Conservation (phyloP, 1,284 basidiomycete species). For the Veloboletus limbatus region DNA sequence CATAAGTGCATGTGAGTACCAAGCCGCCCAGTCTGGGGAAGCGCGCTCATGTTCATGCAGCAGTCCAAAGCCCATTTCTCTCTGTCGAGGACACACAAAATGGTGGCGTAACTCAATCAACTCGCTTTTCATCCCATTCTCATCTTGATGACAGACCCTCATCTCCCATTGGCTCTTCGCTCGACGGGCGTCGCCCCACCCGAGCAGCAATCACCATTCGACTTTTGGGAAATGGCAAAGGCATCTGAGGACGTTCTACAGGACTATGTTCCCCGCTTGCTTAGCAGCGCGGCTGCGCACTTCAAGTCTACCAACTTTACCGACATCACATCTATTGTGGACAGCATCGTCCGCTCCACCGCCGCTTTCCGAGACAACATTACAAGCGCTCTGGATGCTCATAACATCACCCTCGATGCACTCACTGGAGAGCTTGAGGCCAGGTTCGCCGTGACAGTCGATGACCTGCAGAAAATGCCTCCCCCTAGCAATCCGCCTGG, state of each 20-base stretch:
- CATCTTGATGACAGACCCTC: slow-evolving; percentile 1
- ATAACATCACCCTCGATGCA: neutral
- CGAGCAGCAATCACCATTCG: neutral
- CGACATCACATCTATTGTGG: slow-evolving; percentile 2
- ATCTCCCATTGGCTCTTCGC: neutral
- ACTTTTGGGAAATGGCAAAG: slow-evolving; percentile 16
- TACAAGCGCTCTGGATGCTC: neutral
- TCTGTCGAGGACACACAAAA: slow-evolving; percentile 4
- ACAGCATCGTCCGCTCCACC: slow-evolving; percentile 2
- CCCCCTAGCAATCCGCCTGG: slow-evolving; percentile 1
- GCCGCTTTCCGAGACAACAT: slow-evolving; percentile 7
- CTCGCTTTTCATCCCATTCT: neutral
- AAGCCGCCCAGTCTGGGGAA: neutral
- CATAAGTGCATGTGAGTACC: slow-evolving; percentile 2
- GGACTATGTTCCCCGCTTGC: slow-evolving; percentile 1
- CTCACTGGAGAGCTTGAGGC: slow-evolving; percentile 3
- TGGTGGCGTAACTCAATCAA: neutral
- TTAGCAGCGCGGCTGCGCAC: neutral
- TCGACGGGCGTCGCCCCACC: too few species aligned
- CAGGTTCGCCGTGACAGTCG: neutral
- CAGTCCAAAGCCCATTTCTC: neutral
- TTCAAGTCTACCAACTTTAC: slow-evolving; percentile 8
- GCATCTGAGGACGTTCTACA: neutral
- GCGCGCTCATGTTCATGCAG: slow-evolving; percentile 1
- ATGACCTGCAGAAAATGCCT: slow-evolving; percentile 1